Conservation (phyloP, 805 yeast genomes). For the Myxozyma geophila region DNA sequence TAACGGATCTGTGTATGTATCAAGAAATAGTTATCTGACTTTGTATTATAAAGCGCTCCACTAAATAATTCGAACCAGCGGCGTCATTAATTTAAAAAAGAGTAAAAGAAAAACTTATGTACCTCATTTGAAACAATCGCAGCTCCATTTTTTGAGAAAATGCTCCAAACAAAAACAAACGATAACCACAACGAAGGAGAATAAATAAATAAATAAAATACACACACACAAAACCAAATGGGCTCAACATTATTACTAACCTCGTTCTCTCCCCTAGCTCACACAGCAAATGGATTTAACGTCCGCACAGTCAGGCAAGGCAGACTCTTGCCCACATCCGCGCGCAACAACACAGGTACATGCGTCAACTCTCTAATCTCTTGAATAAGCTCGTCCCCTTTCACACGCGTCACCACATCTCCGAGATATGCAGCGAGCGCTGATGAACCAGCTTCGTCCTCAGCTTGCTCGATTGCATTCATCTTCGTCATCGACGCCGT, state of each 20-base stretch:
- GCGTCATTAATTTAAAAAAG: neutral
- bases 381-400: constrained; percentile 60
- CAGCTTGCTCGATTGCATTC: constrained; percentile 27
- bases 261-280: neutral
- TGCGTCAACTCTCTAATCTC: constrained; percentile 76
- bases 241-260: neutral
- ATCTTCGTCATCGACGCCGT: constrained; percentile 40
- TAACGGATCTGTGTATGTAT: neutral
- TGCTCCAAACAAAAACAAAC: neutral
- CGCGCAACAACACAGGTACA: constrained; percentile 83
- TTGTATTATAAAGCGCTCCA: too few species aligned
- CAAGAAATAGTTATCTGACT: too few species aligned
- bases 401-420: constrained; percentile 61
- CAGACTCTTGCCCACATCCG: constrained; percentile 93
- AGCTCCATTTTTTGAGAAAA: constrained; percentile 4
- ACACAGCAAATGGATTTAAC: constrained; percentile 72
- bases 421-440: constrained; percentile 63
- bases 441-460: constrained; percentile 40
- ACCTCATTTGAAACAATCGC: neutral
- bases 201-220: neutral
- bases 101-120: neutral
- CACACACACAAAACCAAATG: neutral
- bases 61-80: neutral
- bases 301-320: constrained; percentile 94
- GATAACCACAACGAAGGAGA: neutral